Conservation (phyloP, 805 yeast species). For the Grigorovia transvaalensis region DNA sequence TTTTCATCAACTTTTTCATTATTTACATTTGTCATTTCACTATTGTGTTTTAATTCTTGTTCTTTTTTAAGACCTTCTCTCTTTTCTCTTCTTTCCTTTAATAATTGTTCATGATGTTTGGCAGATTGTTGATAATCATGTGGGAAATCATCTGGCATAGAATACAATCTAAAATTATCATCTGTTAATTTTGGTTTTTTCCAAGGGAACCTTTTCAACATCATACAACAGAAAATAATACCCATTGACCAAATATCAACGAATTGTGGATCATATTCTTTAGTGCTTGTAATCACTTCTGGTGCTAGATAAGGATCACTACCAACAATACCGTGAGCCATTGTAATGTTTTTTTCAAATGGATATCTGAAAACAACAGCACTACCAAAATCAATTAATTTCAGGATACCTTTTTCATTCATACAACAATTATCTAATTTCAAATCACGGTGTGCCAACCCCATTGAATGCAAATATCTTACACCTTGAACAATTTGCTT, state of each 20-base stretch:
- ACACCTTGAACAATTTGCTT: conserved; percentile 69
- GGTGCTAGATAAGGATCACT: conserved; percentile 84
- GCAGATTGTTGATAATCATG: conserved; percentile 71
- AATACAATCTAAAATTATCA: conserved; percentile 57
- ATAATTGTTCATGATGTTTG: conserved; percentile 54
- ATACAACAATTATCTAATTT: conserved; percentile 78
- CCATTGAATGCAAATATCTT: conserved; percentile 61
- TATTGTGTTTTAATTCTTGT: background rate
- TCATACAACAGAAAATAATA: conserved; percentile 80
- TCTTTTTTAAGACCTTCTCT: conserved; percentile 3
- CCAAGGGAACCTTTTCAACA: conserved; percentile 79
- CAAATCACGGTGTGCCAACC: conserved; percentile 74
- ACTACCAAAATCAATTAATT: conserved; percentile 74
- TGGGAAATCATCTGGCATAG: conserved; percentile 58
- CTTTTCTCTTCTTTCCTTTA: conserved; percentile 35
- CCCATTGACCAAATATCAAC: conserved; percentile 83
- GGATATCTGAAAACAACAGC: conserved; percentile 79
- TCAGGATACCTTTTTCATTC: conserved; percentile 60
- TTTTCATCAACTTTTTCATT: background rate
- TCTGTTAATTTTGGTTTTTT: conserved; percentile 60
- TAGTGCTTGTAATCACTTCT: conserved; percentile 47
- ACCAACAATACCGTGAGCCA: conserved; percentile 71
- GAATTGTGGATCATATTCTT: conserved; percentile 60
- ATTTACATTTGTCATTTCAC: background rate
- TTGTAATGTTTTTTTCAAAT: conserved; percentile 46